These are phyloP conservation scores for Blastomyces percursus DNA, from an alignment of 2,329 filamentous ascomycete genomes.

Conservation along the genomic window DNA sequence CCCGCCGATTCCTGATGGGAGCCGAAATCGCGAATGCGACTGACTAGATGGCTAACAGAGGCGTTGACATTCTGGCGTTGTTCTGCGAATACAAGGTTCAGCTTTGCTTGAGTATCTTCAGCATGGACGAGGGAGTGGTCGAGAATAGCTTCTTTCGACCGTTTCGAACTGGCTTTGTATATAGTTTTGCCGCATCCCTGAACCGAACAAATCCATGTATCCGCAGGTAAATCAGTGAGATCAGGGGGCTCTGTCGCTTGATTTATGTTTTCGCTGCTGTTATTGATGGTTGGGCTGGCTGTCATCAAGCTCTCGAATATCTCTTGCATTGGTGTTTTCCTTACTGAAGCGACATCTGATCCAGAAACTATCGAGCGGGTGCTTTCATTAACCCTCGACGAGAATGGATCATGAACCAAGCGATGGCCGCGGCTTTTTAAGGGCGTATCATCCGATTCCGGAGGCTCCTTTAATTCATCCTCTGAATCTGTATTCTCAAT, in stretches of 20 bases:
- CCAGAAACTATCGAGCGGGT: slow-evolving; percentile 23
- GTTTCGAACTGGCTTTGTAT: slow-evolving; percentile 24
- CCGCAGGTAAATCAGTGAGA: slow-evolving; percentile 15
- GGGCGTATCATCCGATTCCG: slow-evolving; percentile 24
- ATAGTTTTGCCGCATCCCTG: slow-evolving; percentile 25
- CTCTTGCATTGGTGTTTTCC: slow-evolving; percentile 23
- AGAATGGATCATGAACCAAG: slow-evolving; percentile 25
- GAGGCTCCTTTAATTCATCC: slow-evolving; percentile 24
- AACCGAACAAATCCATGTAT: slow-evolving; percentile 27
- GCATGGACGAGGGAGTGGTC: slow-evolving; percentile 27
- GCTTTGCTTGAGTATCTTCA: slow-evolving; percentile 26
- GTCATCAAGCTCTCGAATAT: slow-evolving; percentile 8
- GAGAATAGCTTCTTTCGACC: slow-evolving; percentile 24
- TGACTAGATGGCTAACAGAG: slow-evolving; percentile 25
- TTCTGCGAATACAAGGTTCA: slow-evolving; percentile 28
- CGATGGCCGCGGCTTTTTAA: slow-evolving; percentile 26
- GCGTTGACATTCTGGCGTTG: slow-evolving; percentile 25
- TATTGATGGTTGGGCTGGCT: slow-evolving; percentile 16
- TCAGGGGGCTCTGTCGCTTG: background rate
- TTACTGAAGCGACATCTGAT: slow-evolving; percentile 16
- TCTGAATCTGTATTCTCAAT: slow-evolving; percentile 17
- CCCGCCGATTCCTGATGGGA: slow-evolving; percentile 14
- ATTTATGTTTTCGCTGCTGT: background rate
- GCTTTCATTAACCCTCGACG: slow-evolving; percentile 22
- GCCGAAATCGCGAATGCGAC: slow-evolving; percentile 20